Conservation (phyloP, 2,329 filamentous ascomycete species). For the Colletotrichum sp. region DNA sequence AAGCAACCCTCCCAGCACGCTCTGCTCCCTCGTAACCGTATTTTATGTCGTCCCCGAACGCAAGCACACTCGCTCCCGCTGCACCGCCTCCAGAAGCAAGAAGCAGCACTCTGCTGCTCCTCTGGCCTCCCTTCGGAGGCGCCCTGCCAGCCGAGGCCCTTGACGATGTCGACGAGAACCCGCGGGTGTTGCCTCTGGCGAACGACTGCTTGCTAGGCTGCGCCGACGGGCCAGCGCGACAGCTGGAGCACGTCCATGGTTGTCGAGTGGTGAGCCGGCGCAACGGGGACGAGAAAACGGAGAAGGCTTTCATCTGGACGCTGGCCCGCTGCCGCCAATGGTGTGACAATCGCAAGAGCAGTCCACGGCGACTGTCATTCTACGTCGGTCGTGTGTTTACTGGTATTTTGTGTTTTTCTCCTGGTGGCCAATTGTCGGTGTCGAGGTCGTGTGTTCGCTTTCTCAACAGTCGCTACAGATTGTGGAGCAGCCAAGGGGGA, state of each 20-base stretch:
- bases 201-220: slow-evolving; percentile 33
- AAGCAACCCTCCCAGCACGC: slow-evolving; percentile 79
- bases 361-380: slow-evolving; percentile 13
- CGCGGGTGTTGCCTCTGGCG: slow-evolving; percentile 21
- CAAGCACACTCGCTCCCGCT: slow-evolving; percentile 51
- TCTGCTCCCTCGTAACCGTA: slow-evolving; percentile 77
- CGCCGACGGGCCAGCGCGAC: slow-evolving; percentile 31
- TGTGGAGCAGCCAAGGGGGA: slow-evolving; percentile 17
- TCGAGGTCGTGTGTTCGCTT: background rate
- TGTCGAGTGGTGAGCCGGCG: slow-evolving; percentile 39
- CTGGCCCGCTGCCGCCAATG: slow-evolving; percentile 17
- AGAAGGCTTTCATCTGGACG: slow-evolving; percentile 46
- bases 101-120: slow-evolving; percentile 38
- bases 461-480: slow-evolving; percentile 10
- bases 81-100: slow-evolving; percentile 58
- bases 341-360: slow-evolving; percentile 3
- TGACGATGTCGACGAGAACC: slow-evolving; percentile 32
- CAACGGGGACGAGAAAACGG: slow-evolving; percentile 39
- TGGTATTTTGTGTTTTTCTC: background rate
- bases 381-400: background rate
- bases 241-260: slow-evolving; percentile 52
- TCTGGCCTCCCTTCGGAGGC: slow-evolving; percentile 2
- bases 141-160: background rate
- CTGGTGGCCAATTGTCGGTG: background rate
- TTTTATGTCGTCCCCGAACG: slow-evolving; percentile 73